A percentile compares a stretch with the other conserved stretches of the same genome.
These are phyloP conservation scores for Lipomyces sp. DNA, from an alignment of 805 yeast species.

Conservation along the genomic window DNA sequence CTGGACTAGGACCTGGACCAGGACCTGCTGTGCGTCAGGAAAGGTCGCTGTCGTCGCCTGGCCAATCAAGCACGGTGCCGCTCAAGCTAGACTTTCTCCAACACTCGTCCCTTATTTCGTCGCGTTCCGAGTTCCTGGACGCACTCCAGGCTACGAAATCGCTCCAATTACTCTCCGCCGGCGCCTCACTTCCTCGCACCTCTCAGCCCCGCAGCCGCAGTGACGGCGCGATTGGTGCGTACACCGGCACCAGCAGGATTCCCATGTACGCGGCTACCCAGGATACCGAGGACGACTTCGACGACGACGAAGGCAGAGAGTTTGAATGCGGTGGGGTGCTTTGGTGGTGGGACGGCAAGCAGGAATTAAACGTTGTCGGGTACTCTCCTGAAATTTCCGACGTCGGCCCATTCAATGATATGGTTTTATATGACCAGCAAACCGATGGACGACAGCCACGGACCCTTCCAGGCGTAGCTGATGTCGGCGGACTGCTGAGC, in stretches of 20 bases:
- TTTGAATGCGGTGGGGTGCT: slow-evolving; percentile 49
- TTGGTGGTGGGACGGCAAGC: slow-evolving; percentile 50
- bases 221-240: not conserved
- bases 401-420: not conserved
- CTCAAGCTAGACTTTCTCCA: slow-evolving; percentile 34
- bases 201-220: not conserved
- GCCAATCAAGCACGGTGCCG: slow-evolving; percentile 12
- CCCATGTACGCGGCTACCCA: not conserved
- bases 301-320: slow-evolving; percentile 39
- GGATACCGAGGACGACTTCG: slow-evolving; percentile 15
- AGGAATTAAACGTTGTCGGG: slow-evolving; percentile 42
- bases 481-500: slow-evolving; percentile 16
- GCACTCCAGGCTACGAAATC: slow-evolving; percentile 51
- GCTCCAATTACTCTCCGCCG: slow-evolving; percentile 48
- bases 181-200: slow-evolving; percentile 22
- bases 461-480: slow-evolving; percentile 13
- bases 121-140: slow-evolving; percentile 47
- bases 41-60: slow-evolving; percentile 2
- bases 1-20: too few relatives aligned
- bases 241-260: not conserved
- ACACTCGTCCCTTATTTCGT: slow-evolving; percentile 24
- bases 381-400: not conserved
- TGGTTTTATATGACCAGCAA: not conserved
- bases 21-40: too few relatives aligned
- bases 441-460: slow-evolving; percentile 14